Conservation (phyloP, 176 grass and related monocot species). For the Cocos nucifera region DNA sequence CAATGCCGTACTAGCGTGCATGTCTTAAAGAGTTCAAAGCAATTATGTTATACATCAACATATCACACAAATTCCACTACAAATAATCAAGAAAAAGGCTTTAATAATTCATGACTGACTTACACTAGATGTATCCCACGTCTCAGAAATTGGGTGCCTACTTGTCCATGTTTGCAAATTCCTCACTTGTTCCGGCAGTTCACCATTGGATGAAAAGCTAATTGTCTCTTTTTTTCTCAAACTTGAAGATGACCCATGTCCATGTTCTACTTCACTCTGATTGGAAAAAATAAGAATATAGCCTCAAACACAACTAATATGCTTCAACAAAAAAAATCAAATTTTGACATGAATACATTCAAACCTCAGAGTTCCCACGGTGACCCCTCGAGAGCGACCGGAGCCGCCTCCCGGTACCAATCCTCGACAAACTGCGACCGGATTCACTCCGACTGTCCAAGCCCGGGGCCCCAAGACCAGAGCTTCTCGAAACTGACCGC, state of each 20-base stretch:
- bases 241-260: slow-evolving; percentile 23
- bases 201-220: neutral
- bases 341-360: neutral
- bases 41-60: no score
- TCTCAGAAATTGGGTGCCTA: neutral
- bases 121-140: slow-evolving; percentile 4
- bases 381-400: slow-evolving; percentile 1
- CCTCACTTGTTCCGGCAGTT: neutral
- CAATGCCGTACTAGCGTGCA: neutral
- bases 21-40: neutral
- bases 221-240: slow-evolving; percentile 2
- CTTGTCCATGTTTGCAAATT: slow-evolving; percentile 1
- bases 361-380: slow-evolving; percentile 8
- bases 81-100: no score
- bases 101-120: neutral
- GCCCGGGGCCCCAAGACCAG: neutral
- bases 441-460: neutral
- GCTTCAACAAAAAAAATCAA: neutral
- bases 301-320: no score
- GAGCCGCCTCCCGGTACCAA: neutral
- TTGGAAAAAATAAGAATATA: no score
- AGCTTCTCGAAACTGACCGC: slow-evolving; percentile 2
- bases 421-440: slow-evolving; percentile 5
- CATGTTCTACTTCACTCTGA: slow-evolving; percentile 10
- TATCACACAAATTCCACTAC: no score